These are phyloP conservation scores for Cardiospermum halicacabum DNA, from an alignment of 345 rosid genomes.

Conservation along the genomic window DNA sequence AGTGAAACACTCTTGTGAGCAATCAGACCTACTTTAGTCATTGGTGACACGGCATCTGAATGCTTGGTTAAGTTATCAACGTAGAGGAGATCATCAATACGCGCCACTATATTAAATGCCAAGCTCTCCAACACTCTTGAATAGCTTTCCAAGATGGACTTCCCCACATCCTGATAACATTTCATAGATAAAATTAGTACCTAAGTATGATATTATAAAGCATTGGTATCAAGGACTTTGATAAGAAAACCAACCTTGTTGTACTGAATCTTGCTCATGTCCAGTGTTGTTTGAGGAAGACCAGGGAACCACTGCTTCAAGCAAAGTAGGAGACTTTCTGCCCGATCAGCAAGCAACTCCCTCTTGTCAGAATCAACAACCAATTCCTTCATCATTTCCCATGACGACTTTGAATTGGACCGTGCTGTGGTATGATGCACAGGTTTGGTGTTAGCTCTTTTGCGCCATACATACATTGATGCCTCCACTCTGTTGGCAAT, in stretches of 20 bases:
- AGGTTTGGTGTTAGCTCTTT: conserved; percentile 49
- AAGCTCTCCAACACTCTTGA: conserved; percentile 90
- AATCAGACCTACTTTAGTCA: conserved; percentile 48
- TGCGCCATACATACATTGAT: conserved; percentile 72
- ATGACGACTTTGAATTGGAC: conserved; percentile 65
- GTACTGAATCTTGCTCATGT: conserved; percentile 95
- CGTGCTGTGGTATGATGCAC: conserved; percentile 30
- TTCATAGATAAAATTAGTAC: neutral
- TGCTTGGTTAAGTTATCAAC: conserved; percentile 82
- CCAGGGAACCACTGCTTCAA: conserved; percentile 89
- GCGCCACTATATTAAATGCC: conserved; percentile 84
- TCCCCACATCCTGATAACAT: conserved; percentile 71
- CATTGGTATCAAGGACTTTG: neutral
- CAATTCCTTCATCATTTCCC: conserved; percentile 89
- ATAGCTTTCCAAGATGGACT: conserved; percentile 91
- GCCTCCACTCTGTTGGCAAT: conserved; percentile 90
- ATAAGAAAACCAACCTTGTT: conserved; percentile 52
- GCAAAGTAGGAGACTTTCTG: conserved; percentile 78
- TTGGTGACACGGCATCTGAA: conserved; percentile 50
- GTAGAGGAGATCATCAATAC: conserved; percentile 81
- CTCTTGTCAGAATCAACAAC: conserved; percentile 84
- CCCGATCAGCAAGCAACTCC: conserved; percentile 80
- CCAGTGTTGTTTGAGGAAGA: conserved; percentile 87
- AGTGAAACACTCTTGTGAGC: conserved; percentile 44
- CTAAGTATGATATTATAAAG: neutral